A percentile compares a stretch with the other conserved stretches of the same genome.
Evolutionary conservation across 139 green algal species (phyloP).

Genomic region (Spirogloea muscicola): DNA sequence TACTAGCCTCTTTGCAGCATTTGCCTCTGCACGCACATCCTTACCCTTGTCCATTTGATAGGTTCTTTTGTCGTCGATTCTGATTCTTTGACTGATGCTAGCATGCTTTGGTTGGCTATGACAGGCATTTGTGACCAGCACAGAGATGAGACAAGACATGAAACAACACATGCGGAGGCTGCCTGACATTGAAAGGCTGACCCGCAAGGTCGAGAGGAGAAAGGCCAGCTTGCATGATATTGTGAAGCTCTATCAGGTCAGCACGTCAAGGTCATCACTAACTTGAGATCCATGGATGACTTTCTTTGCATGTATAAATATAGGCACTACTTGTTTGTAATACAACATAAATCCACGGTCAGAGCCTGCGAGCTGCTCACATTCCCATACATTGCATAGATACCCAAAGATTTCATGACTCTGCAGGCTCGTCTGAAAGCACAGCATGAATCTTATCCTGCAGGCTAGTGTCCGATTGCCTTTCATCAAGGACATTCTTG

Average conservation of each 20-base stretch:
- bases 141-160: conserved; percentile 67
- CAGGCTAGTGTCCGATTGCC: conserved; percentile 63
- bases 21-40: too few relatives aligned
- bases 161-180: conserved; percentile 69
- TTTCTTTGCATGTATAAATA: not conserved
- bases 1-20: too few relatives aligned
- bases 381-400: too few relatives aligned
- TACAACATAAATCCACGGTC: too few relatives aligned
- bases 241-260: conserved; percentile 62
- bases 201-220: conserved; percentile 73
- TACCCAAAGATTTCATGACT: not conserved
- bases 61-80: too few relatives aligned
- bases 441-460: not conserved
- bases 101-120: too few relatives aligned
- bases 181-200: conserved; percentile 86
- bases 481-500: conserved; percentile 65
- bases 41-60: too few relatives aligned
- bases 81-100: too few relatives aligned
- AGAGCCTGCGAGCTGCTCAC: too few relatives aligned
- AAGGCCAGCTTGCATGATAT: conserved; percentile 75
- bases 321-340: not conserved
- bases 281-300: not conserved
- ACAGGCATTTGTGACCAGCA: conserved; percentile 65
- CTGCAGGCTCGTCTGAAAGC: not conserved
- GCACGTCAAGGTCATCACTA: too few relatives aligned